Conservation (phyloP, 352 stramenopile genomes). For the Blastocystis sp. region DNA sequence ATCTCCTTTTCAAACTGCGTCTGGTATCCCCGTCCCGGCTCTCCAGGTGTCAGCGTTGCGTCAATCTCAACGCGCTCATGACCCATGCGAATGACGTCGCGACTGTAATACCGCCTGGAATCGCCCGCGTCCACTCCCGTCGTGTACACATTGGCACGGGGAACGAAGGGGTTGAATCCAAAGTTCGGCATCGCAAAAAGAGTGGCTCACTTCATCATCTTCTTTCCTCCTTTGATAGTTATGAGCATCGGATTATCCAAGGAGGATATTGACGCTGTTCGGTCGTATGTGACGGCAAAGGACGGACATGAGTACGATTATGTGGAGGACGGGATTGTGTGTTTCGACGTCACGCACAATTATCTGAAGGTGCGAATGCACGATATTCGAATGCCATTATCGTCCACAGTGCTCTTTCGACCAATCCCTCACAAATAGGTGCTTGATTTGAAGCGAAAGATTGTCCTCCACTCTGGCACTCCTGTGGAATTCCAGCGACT, state of each 20-base stretch:
- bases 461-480: constrained; percentile 91
- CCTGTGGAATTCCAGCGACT: constrained; percentile 82
- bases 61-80: constrained; percentile 50
- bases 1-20: constrained; percentile 60
- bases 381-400: constrained; percentile 81
- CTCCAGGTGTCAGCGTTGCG: constrained; percentile 57
- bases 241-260: constrained; percentile 56
- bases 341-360: constrained; percentile 92
- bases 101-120: constrained; percentile 66
- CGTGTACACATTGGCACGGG: constrained; percentile 56
- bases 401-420: constrained; percentile 30
- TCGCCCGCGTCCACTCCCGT: constrained; percentile 65
- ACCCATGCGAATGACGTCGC: constrained; percentile 68
- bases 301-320: constrained; percentile 82
- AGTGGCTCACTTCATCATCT: neutral
- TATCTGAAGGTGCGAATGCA: constrained; percentile 93
- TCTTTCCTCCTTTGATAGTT: neutral
- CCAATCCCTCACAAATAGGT: constrained; percentile 70
- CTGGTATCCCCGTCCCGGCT: constrained; percentile 39
- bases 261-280: constrained; percentile 72
- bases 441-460: constrained; percentile 80
- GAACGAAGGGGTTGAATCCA: constrained; percentile 68
- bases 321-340: constrained; percentile 83
- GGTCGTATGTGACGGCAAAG: constrained; percentile 81
- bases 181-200: constrained; percentile 59